Evolutionary conservation across 2,329 filamentous ascomycete species (phyloP), one percentile per base, ranked within the genome.

Genomic region (Scedosporium minutisporum): DNA sequence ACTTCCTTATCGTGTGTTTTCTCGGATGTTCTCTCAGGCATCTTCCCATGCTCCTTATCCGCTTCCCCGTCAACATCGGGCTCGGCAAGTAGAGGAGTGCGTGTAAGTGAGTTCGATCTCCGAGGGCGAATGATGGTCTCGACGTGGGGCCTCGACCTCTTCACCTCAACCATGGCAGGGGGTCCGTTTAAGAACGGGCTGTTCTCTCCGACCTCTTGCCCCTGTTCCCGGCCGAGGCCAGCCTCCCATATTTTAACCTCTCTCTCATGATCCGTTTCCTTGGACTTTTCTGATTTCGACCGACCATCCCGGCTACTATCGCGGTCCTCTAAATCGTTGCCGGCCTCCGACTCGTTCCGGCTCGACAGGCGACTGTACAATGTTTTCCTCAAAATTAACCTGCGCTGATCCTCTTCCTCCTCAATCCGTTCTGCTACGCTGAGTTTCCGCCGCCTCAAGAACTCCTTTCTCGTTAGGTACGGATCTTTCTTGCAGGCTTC

Each of bases 341-440:
- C 42, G 9, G 16, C 21, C 6, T 57, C 42, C 23, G 23, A 62
- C 12, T 38, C 53, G 55, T 58, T 58, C 42, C 61, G 53, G 25
- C 44, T 58, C 21, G 60, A 57, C 14, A 38, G 18, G 23, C 38
- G 53, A 48, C 55, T 57, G 23, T 57, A 25, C 42, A 76, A 66
- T 0, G 73, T 75, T 66, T 76, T 76, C 63, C 71, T 71, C 64
- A 76, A 75, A 64, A 76, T 74, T 55, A 68, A 67, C 42, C 65
- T 65, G 14, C 74, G 68, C 64, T 72, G 69, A 46, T 66, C 63
- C 66, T 76, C 74, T 58, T 73, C 70, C 44, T 73, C 71, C 27
- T 68, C 63, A 16, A 67, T 63, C 6, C 66, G 63, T 33, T 71
- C 66, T 23, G 65, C 25, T 12, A 65, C 61, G 62, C 67, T 71